Evolutionary conservation across 1,139 yeast species (phyloP), one percentile per base, ranked within the genome.

Genomic region (Pichia inconspicua): DNA sequence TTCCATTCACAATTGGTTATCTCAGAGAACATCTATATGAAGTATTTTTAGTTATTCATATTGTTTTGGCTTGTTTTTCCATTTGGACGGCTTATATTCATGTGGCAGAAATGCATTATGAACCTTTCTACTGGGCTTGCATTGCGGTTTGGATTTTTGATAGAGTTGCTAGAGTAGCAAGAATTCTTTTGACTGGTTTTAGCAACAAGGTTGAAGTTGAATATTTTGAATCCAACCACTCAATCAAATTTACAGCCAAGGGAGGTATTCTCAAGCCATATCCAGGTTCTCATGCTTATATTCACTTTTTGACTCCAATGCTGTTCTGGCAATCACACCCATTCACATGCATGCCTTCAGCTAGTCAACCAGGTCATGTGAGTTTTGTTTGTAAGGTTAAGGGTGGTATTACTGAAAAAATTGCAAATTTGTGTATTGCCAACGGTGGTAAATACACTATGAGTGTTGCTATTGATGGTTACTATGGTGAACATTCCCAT

Each of bases 121-220:
- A 68, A 44, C 67, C 71, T 41, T 78, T 72, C 68, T 68, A 70
- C 55, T 68, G 68, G 56, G 74, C 82, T n/a, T 71, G 82, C 14
- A 62, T 73, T 48, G 84, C 82, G 1, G 65, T 82, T 22, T 84
- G 92, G 92, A 67, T 63, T 2, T 71, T 77, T 53, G 94, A 83
- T 61, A 71, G 86, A 57, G 56, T 71, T 7, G 58, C 72, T 2
- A 71, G 92, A 61, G 30, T 80, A 3, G 65, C 58, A n/a, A 72
- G 85, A 56, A 63, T 82, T 49, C 52, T 58, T 5, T 44, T 55
- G 7, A 78, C 77, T 60, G 88, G 88, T 9, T 9, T 59, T 72
- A 27, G 68, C 68, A 54, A 27, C 30, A 65, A 65, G 1, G 82
- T 86, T 2, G 65, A 67, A 12, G 70, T 80, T 38, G 68, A 73